Evolutionary conservation across 371 early-diverging fungal genomes (phyloP), one percentile per base, ranked within the genome.

Genomic region (Synchytrium microbalum): DNA sequence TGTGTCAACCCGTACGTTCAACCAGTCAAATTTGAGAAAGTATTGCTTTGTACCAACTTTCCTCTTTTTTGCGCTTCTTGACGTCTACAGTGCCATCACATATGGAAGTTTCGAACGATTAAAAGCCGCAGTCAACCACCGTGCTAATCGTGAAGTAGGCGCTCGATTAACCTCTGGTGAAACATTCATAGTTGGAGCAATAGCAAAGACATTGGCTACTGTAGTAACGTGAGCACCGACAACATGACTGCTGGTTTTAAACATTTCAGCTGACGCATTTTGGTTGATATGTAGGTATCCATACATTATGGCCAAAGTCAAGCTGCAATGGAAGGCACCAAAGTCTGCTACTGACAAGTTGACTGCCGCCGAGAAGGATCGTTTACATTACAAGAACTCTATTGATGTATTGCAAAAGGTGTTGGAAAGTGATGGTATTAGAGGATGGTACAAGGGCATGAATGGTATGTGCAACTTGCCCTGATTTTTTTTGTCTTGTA

Each of bases 261-360:
- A 38, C 46, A 19, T n/a, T n/a, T n/a, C n/a, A n/a, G n/a, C n/a
- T n/a, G n/a, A n/a, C n/a, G n/a, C n/a, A n/a, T n/a, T n/a, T n/a
- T n/a, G 19, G 46, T 38, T 38, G 5, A 38, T 38, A 38, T 38
- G 64, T 71, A 92, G 89, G 10, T 92, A 94, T 69, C 96, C 98
- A 28, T 96, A 95, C 72, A 97, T 97, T 72, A 95, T 95, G 95
- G 96, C 98, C 63, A 97, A 97, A 71, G 91, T 91, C 24, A 19
- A 29, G 23, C 24, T 55, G 70, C 96, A 96, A 73, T 96, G 95
- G 93, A 89, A 88, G 69, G 92, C 94, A 14, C 72, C 80, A 27
- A 82, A 81, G 54, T 72, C 80, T 55, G 70, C 76, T 0, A 66
- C 70, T 25, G 79, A 78, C 64, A 79, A 77, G 59, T 74, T 82